phyloP scores from a whole-genome alignment of 768 basidiomycete species.

The Pleurotus tuoliensis region DNA sequence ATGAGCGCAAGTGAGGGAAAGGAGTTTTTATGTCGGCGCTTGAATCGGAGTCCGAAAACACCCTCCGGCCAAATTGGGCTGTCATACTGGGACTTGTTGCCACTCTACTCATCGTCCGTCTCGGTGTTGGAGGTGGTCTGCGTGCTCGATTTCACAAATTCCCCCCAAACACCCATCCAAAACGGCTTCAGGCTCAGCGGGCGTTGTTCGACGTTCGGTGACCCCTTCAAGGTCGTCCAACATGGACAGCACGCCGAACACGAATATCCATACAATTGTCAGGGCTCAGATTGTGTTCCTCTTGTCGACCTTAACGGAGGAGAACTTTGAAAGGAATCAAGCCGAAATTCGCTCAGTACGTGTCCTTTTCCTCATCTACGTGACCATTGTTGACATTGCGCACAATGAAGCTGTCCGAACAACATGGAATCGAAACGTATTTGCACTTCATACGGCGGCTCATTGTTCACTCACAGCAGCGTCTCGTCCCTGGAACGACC shows the following conservation, averaged over 20 bases:
- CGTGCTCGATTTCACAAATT: constrained; percentile 32
- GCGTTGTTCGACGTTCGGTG: constrained; percentile 67
- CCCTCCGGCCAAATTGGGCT: constrained; percentile 16
- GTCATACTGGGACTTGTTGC: constrained; percentile 25
- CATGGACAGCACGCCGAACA: constrained; percentile 83
- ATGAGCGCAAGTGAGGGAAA: neutral
- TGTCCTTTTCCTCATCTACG: constrained; percentile 27
- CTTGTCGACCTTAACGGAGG: constrained; percentile 92
- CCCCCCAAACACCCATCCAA: constrained; percentile 43
- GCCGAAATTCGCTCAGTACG: constrained; percentile 88
- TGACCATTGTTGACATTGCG: neutral
- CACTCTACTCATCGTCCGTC: constrained; percentile 37
- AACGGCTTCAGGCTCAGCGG: constrained; percentile 72
- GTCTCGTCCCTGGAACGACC: constrained; percentile 56
- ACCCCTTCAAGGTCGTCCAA: constrained; percentile 78
- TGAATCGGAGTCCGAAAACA: constrained; percentile 27
- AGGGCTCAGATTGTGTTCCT: constrained; percentile 98
- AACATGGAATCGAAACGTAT: constrained; percentile 96
- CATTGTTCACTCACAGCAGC: constrained; percentile 80
- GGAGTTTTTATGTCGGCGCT: constrained; percentile 20
- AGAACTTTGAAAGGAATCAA: constrained; percentile 93
- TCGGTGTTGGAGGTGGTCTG: constrained; percentile 41
- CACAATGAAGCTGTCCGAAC: constrained; percentile 78
- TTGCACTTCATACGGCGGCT: constrained; percentile 96
- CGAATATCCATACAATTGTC: constrained; percentile 89